These are phyloP conservation scores for Trifolium subterraneum DNA, from an alignment of 306 rosid genomes.

Conservation along the genomic window DNA sequence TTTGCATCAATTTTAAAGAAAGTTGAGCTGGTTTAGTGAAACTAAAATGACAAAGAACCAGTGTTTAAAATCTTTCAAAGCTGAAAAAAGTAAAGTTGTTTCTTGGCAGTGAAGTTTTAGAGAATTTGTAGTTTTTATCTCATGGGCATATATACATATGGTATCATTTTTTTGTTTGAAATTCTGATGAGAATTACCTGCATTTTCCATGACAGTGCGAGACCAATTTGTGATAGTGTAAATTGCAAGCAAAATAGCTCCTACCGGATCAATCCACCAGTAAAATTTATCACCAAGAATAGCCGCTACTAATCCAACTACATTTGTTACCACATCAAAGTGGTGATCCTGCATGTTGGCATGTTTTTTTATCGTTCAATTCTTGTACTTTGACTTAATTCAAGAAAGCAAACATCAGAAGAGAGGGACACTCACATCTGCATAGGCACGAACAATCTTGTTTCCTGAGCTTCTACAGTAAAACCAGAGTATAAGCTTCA, in stretches of 20 bases:
- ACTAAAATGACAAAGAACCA: neutral
- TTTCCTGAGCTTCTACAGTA: constrained; percentile 83
- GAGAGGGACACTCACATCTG: constrained; percentile 58
- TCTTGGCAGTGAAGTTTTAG: constrained; percentile 15
- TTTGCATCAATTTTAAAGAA: neutral
- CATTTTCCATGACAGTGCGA: constrained; percentile 88
- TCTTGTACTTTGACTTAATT: constrained; percentile 21
- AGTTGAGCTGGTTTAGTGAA: constrained; percentile 6
- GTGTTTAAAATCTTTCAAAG: neutral
- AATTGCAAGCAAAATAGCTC: constrained; percentile 87
- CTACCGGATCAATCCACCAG: constrained; percentile 97
- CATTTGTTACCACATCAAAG: constrained; percentile 92
- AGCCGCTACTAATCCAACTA: constrained; percentile 86
- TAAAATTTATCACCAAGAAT: constrained; percentile 77
- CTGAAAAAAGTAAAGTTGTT: neutral
- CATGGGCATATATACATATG: neutral
- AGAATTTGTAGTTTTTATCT: neutral
- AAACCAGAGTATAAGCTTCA: constrained; percentile 85
- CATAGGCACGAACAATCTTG: constrained; percentile 88
- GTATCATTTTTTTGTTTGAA: constrained; percentile 6
- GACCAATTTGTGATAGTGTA: constrained; percentile 95
- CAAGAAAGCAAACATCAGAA: constrained; percentile 25
- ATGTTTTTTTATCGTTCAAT: constrained; percentile 34
- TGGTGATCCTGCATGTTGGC: constrained; percentile 82
- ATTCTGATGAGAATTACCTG: constrained; percentile 59